Conservation (phyloP, 208 protist species). For the Wallacemonas sp. region DNA sequence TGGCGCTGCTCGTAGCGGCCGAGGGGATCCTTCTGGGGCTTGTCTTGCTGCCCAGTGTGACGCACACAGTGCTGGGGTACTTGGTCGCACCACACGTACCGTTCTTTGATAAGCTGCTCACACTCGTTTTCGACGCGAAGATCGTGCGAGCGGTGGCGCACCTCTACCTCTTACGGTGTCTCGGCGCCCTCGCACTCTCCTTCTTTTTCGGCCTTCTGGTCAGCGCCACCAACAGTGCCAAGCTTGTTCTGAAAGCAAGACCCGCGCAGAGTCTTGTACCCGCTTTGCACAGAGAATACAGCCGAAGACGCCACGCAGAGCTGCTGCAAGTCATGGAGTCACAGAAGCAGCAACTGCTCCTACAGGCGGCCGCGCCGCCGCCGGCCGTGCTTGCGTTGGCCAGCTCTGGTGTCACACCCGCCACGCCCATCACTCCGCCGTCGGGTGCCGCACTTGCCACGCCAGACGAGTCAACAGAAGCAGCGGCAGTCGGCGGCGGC, state of each 20-base stretch:
- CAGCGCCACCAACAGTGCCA: slow-evolving; percentile 1
- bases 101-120: not conserved
- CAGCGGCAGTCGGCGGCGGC: no score
- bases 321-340: not conserved
- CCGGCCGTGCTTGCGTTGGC: no score
- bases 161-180: slow-evolving; percentile 10
- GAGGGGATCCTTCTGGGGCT: not conserved
- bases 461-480: no score
- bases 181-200: not conserved
- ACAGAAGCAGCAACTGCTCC: not conserved
- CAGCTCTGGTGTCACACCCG: no score
- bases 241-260: not conserved
- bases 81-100: not conserved
- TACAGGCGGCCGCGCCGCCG: not conserved
- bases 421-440: no score
- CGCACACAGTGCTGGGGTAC: not conserved
- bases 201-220: not conserved
- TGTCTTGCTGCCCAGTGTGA: not conserved
- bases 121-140: not conserved
- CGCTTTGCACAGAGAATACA: not conserved
- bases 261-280: not conserved
- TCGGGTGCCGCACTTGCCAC: no score
- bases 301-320: not conserved
- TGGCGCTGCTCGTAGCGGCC: not conserved
- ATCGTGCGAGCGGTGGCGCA: not conserved